These are phyloP conservation scores for Calonectria naviculata DNA, from an alignment of 2,329 filamentous ascomycete genomes.

Conservation along the genomic window DNA sequence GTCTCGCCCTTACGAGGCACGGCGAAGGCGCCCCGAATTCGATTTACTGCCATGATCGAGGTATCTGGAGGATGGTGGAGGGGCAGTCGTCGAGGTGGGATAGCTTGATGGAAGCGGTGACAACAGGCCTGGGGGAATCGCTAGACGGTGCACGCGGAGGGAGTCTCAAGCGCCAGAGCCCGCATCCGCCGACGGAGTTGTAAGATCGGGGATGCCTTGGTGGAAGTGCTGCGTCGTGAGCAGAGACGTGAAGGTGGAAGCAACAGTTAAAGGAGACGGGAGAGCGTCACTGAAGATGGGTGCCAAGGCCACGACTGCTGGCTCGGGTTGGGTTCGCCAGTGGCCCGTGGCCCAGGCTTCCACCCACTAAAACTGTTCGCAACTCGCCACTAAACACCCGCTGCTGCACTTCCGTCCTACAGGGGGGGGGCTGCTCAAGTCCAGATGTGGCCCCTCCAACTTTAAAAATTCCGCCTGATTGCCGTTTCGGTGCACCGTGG, in stretches of 20 bases:
- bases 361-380: slow-evolving; percentile 21
- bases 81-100: slow-evolving; percentile 3
- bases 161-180: slow-evolving; percentile 28
- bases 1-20: slow-evolving; percentile 97
- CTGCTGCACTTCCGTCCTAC: background rate
- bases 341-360: slow-evolving; percentile 17
- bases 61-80: slow-evolving; percentile 25
- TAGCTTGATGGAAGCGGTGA: slow-evolving; percentile 35
- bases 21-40: slow-evolving; percentile 93
- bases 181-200: slow-evolving; percentile 30
- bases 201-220: slow-evolving; percentile 23
- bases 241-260: slow-evolving; percentile 20
- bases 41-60: slow-evolving; percentile 87
- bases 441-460: slow-evolving; percentile 31
- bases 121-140: slow-evolving; percentile 24
- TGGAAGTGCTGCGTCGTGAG: slow-evolving; percentile 23
- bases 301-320: slow-evolving; percentile 39
- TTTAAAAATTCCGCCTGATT: slow-evolving; percentile 39
- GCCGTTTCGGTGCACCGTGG: slow-evolving; percentile 35
- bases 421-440: slow-evolving; percentile 24
- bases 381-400: background rate
- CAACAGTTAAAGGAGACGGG: slow-evolving; percentile 34
- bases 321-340: slow-evolving; percentile 5
- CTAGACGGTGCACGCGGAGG: slow-evolving; percentile 22
- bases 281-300: slow-evolving; percentile 32